Base-by-base conservation (phyloP, 768 basidiomycete genomes). In the Tylopilus balloui region DNA sequence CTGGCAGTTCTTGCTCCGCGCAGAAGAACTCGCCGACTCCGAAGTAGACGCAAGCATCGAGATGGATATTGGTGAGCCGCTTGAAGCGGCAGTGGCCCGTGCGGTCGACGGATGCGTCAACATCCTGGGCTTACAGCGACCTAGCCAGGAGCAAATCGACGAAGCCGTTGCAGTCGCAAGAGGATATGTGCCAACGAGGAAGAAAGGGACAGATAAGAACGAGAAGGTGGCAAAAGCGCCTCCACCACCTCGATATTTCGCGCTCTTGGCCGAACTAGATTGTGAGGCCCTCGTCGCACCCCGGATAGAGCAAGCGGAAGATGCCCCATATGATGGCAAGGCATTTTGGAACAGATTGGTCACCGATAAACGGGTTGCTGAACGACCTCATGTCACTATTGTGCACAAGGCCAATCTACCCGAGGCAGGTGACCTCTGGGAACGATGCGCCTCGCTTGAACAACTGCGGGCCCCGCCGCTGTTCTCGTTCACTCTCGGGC, bases 341-440 rank as follows among this genome's bases (percentile, higher is more conserved):
- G 38, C 49, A 6, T 75, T 89, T 50, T 88, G 81, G 77, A 57
- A 64, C 1, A 42, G 57, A 8, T 60, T 94, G 25, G 71, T 75
- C 47, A 35, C 42, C 9, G 66, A 66, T 0, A 60, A 70, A 5
- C 73, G 88, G 21, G 66, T 95, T 13, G 63, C 78, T 14, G 56
- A 65, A 32, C 69, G 76, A 4, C 92, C 94, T 1, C 96, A 98
- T 68, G 75, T 96, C 48, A 98, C 95, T 2, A 71, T 98, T 51
- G 84, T 86, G 25, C 96, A 99, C 67, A 64, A 66, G 54, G 83
- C 81, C 19, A 50, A 67, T n/a, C 66, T 75, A 6, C 66, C 68
- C 0, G 38, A 60, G 62, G 60, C 67, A 8, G 31, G 47, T 24
- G 60, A 54, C 28, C 62, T 83, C 9, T 86, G 83, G 83, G 63